phyloP scores from a whole-genome alignment of 2,329 filamentous ascomycete genomes.

The Colletotrichum sp. region DNA sequence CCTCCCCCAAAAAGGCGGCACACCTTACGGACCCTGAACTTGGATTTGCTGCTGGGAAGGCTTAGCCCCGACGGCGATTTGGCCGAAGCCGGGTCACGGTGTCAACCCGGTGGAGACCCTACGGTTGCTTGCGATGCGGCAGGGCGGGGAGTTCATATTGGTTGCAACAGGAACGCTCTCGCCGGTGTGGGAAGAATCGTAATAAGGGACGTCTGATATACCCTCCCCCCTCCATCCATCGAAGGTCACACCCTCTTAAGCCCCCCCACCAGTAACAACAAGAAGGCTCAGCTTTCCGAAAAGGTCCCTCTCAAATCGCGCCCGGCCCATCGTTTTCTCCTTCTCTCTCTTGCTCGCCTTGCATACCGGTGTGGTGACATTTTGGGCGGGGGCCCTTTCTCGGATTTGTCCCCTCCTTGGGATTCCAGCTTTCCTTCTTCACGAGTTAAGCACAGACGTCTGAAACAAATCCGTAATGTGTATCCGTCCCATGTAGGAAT shows the following conservation, averaged over 20 bases:
- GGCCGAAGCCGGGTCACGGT: background rate
- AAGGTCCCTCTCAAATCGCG: background rate
- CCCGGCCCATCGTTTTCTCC: background rate
- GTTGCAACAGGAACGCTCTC: constrained; percentile 1
- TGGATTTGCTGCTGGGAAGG: background rate
- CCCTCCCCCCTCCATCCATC: background rate
- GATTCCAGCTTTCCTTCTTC: background rate
- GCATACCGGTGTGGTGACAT: constrained; percentile 10
- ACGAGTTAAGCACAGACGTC: background rate
- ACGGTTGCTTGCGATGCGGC: background rate
- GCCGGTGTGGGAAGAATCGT: background rate
- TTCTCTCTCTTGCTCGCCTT: background rate
- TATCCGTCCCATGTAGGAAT: constrained; percentile 12
- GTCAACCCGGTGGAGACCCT: background rate
- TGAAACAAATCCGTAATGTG: background rate
- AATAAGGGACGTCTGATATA: background rate
- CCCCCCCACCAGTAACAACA: background rate
- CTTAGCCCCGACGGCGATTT: background rate
- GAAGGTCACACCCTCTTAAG: background rate
- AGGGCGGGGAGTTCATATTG: constrained; percentile 1
- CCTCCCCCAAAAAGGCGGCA: background rate
- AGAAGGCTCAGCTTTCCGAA: background rate
- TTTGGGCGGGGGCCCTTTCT: background rate
- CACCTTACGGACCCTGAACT: background rate
- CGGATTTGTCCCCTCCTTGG: background rate